Base-by-base conservation (phyloP, 2,329 filamentous ascomycete genomes). In the Chaetomium olivaceum region DNA sequence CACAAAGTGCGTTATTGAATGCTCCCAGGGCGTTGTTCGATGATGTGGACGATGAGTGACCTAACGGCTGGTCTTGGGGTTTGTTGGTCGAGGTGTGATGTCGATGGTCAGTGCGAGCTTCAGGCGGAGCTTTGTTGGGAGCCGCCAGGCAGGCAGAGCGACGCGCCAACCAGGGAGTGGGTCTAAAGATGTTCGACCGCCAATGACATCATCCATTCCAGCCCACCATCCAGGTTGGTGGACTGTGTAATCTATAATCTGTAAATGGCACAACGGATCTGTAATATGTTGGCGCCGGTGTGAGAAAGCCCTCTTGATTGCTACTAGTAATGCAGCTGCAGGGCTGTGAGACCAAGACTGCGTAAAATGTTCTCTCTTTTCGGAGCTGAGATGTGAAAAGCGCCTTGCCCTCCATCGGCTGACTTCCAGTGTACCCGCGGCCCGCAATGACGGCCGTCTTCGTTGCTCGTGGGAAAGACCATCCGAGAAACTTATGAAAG, bases 131-230 rank as follows among this genome's bases (percentile, higher is more conserved):
- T 64, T 65, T 12, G 64, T 39, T 66, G 66, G 63, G 29, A 67
- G 66, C 46, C 55, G 64, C 65, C 65, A 71, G 69, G 69, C 69
- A 29, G 69, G 62, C 69, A 69, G 64, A 58, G 62, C 54, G 66
- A 71, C 68, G 65, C 69, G 69, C 67, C 68, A 68, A 66, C 63
- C 1, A 16, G 55, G 3, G 27, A 63, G 43, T 43, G 36, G 21
- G 59, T 7, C 29, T 12, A 3, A 43, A 7, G 39, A n/a, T 43
- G 39, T n/a, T n/a, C 16, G 16, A 43, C 39, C 39, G 6, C 39
- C 39, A 43, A 43, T 43, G 39, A 43, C 16, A 43, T 43, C 39
- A 43, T 43, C 36, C 7, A 19, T 43, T 43, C 16, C 39, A 43
- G 39, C 39, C 39, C 39, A n/a, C 39, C 39, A 43, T 43, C 36